Base-by-base conservation (phyloP, 352 stramenopile genomes). In the Phytopythium aichiense region DNA sequence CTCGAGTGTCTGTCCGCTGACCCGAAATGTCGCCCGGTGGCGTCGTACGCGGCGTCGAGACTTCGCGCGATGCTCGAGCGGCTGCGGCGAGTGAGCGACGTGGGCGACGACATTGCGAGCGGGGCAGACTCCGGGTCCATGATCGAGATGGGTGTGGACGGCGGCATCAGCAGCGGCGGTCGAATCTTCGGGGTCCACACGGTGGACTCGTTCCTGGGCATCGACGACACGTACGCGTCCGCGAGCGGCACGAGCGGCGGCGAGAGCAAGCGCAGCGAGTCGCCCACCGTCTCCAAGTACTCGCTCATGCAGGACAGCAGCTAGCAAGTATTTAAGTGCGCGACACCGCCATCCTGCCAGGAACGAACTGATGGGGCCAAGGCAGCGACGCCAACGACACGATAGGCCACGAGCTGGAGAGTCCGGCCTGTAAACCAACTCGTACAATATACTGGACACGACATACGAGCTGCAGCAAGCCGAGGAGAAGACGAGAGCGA, bases 1-100 rank as follows among this genome's bases (percentile, higher is more conserved):
- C 58, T 69, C 57, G 74, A 87, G 52, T 91, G 82, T 48, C 64
- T 89, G 56, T 68, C 74, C 25, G 60, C 85, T 4, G 72, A 88
- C 40, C 71, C 82, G 1, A 63, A 66, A 7, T n/a, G 59, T 12
- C 79, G 82, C 0, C 82, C 82, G 0, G 78, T 66, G 7, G 76
- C 82, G 9, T 51, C 58, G 12, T 63, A 74, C n/a, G 77, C 66
- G 12, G 60, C 79, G 11, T 54, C 68, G 28, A 68, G 77, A n/a
- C 40, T 91, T 11, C 66, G 74, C 7, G 61, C 65, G 31, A 66
- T 87, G 56, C 54, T 89, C 45, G 76, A 87, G 12, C 72, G 71
- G 11, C 76, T 86, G 45, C 72, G 75, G 30, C 66, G 77, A 8
- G 59, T 87, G 31, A 85, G 76, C 51, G 77, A 82, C 38, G 72